Conservation (phyloP, 2,329 filamentous ascomycete genomes). For the Paecilomyces sp. region DNA sequence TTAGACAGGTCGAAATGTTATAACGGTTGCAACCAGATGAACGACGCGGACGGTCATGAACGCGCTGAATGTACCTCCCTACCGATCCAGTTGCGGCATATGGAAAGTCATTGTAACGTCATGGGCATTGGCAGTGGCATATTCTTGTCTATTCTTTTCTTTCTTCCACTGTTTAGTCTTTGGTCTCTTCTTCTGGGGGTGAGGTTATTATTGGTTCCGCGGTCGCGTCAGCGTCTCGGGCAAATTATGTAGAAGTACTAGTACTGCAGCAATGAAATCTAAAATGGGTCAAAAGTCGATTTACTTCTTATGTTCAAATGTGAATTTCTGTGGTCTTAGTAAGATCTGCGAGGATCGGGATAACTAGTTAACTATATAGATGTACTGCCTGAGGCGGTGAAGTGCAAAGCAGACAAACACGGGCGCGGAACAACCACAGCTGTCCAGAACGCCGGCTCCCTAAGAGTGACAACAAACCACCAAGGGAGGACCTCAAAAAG, state of each 20-base stretch:
- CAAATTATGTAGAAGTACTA: not conserved
- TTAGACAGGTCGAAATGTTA: not conserved
- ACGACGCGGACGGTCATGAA: not conserved
- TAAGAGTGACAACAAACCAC: not conserved
- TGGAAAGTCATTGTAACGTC: not conserved
- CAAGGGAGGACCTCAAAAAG: slow-evolving; percentile 10
- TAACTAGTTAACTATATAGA: not conserved
- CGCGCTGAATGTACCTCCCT: not conserved
- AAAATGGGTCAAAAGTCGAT: not conserved
- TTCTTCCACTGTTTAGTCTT: not conserved
- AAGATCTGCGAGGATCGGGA: not conserved
- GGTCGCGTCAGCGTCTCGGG: not conserved
- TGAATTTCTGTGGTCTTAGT: not conserved
- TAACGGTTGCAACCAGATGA: not conserved
- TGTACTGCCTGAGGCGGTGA: not conserved
- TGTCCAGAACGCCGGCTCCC: slow-evolving; percentile 25
- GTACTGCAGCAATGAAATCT: not conserved
- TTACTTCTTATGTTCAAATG: not conserved
- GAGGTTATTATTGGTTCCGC: not conserved
- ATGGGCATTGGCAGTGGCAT: slow-evolving; percentile 1
- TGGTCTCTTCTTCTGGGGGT: not conserved
- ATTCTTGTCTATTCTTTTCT: not conserved
- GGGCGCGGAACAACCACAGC: slow-evolving; percentile 14
- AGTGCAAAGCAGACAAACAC: slow-evolving; percentile 26
- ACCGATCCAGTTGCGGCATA: not conserved